A percentile compares a stretch with the other conserved stretches of the same genome.
phyloP scores from a whole-genome alignment of 2,329 filamentous ascomycete genomes.

The Chrysoporthe puriensis region DNA sequence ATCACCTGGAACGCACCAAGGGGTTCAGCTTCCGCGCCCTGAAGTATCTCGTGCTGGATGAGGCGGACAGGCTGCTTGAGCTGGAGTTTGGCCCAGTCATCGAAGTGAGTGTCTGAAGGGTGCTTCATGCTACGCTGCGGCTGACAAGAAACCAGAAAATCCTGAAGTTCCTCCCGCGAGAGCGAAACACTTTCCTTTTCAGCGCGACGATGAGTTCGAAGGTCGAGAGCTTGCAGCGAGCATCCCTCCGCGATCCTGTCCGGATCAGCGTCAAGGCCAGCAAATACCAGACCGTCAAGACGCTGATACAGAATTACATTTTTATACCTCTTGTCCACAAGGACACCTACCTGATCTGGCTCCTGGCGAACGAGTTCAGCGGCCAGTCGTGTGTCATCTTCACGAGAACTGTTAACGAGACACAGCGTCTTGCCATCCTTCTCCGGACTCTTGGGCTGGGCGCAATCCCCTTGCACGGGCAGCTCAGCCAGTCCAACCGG shows the following conservation, averaged over 20 bases:
- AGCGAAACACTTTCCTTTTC: constrained; percentile 84
- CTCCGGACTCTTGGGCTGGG: constrained; percentile 84
- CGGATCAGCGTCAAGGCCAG: constrained; percentile 79
- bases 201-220: constrained; percentile 94
- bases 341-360: constrained; percentile 84
- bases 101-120: constrained; percentile 70
- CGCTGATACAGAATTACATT: constrained; percentile 82
- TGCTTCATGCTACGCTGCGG: no score
- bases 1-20: constrained; percentile 96
- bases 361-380: constrained; percentile 77
- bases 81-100: constrained; percentile 86
- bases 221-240: constrained; percentile 89
- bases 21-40: constrained; percentile 83
- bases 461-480: constrained; percentile 90
- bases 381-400: constrained; percentile 92
- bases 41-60: constrained; percentile 92
- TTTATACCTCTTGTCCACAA: constrained; percentile 88
- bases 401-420: constrained; percentile 88
- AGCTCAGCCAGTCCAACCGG: constrained; percentile 84
- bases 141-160: constrained; percentile 65
- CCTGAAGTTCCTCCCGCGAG: constrained; percentile 80
- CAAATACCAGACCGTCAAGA: constrained; percentile 91
- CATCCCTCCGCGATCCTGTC: constrained; percentile 82
- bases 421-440: constrained; percentile 81
- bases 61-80: constrained; percentile 89